Evolutionary conservation across 257 asterid genomes (phyloP).

Genomic region (Perilla frutescens): DNA sequence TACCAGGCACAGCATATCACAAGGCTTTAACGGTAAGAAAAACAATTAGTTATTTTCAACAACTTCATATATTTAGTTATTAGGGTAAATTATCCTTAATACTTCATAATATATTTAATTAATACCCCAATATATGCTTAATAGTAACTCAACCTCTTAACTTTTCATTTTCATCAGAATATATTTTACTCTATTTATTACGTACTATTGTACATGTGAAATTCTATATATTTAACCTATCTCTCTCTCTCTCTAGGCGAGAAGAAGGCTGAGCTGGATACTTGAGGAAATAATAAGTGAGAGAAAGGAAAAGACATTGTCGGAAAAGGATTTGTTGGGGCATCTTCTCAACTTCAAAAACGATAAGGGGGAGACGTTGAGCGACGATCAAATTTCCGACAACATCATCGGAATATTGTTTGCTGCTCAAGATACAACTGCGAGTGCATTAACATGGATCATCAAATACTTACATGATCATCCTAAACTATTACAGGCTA

Average conservation of each 20-base stretch:
- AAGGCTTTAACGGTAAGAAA: slow-evolving; percentile 66
- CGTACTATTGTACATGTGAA: too few relatives aligned
- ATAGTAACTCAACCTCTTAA: too few relatives aligned
- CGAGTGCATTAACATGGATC: slow-evolving; percentile 87
- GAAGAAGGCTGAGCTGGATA: slow-evolving; percentile 61
- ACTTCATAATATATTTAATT: too few relatives aligned
- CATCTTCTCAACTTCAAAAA: slow-evolving; percentile 59
- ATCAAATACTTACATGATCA: slow-evolving; percentile 76
- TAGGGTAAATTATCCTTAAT: too few relatives aligned
- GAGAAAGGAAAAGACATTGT: slow-evolving; percentile 53
- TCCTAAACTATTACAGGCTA: slow-evolving; percentile 61
- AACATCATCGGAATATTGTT: slow-evolving; percentile 84
- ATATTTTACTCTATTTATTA: too few relatives aligned
- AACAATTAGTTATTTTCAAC: too few relatives aligned
- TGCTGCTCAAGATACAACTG: slow-evolving; percentile 98
- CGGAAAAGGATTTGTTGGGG: slow-evolving; percentile 56
- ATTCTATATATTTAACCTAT: too few relatives aligned
- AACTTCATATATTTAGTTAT: too few relatives aligned
- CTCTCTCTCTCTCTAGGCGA: slow-evolving; percentile 50
- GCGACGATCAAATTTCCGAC: slow-evolving; percentile 73
- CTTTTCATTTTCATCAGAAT: too few relatives aligned
- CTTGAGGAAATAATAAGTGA: slow-evolving; percentile 60
- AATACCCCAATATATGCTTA: too few relatives aligned
- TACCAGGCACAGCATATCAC: slow-evolving; percentile 79
- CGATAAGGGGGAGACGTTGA: slow-evolving; percentile 48